These are phyloP conservation scores for Fusarium nematophilum DNA, from an alignment of 2,329 filamentous ascomycete genomes.

Conservation along the genomic window DNA sequence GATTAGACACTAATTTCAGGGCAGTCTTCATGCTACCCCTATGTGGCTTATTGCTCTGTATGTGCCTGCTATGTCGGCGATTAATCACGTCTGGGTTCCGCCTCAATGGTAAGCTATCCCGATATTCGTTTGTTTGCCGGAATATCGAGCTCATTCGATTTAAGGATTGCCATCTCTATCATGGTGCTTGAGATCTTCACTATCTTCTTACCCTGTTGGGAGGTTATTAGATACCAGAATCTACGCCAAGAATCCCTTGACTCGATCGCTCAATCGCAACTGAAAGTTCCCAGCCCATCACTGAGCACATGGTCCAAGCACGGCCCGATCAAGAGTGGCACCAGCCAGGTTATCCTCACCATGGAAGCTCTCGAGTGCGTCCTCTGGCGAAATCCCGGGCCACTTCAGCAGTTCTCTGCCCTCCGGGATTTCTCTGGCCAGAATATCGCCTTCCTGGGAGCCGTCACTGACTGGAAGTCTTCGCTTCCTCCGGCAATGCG, in stretches of 20 bases:
- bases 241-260: no score
- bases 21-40: constrained; percentile 70
- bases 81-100: constrained; percentile 66
- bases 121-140: constrained; percentile 63
- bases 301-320: no score
- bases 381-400: constrained; percentile 66
- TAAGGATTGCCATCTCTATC: constrained; percentile 62
- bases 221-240: no score
- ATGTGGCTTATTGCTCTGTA: constrained; percentile 72
- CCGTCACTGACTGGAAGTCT: no score
- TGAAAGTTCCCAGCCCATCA: background rate
- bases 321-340: no score
- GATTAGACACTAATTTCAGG: constrained; percentile 8
- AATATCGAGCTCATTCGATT: background rate
- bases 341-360: no score
- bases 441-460: constrained; percentile 76
- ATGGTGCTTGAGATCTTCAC: constrained; percentile 70
- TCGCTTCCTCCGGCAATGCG: no score
- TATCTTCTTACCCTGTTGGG: constrained; percentile 70
- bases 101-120: constrained; percentile 70
- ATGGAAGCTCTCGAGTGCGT: constrained; percentile 72
- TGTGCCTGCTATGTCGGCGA: constrained; percentile 57
- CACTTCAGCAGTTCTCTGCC: constrained; percentile 72
- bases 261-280: no score
- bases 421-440: constrained; percentile 75